Base-by-base conservation (phyloP, 331 rosid species). In the Arachis monticola region DNA sequence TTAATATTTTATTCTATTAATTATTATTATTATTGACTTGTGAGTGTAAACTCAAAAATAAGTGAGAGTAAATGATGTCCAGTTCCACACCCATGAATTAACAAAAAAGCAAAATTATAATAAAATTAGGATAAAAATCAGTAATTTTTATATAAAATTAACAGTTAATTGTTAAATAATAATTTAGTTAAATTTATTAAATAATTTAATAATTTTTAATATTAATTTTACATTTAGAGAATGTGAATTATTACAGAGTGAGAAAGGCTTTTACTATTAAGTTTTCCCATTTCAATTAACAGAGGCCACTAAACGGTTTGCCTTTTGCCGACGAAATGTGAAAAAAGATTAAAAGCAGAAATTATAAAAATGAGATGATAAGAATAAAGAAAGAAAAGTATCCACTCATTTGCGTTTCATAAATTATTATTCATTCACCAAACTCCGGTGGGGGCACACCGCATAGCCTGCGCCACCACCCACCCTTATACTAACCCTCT, bases 391-490 rank as follows among this genome's bases (percentile, higher is more conserved):
- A 61, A 12, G 3, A 44, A 61, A 41, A 22, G 38, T 22, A 10
- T 5, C 13, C 47, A 3, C 3, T 12, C 17, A 8, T 46, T 67
- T 74, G 7, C 46, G 45, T 63, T 44, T 50, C 35, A 56, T 71
- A 55, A 55, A 52, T 48, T 6, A 55, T 55, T 32, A 50, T 48
- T 40, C 56, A 64, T 32, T 81, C 78, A 77, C 80, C 78, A 77
- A 84, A 72, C 66, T 70, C 69, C 67, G 84, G 87, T 77, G 79
- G 78, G 83, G 81, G 44, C 62, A 81, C 67, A 79, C 72, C 30
- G 44, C 62, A 38, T 38, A 38, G 81, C 77, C 81, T 58, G 73
- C 45, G 81, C 80, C 89, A 87, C 85, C 96, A 86, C 79, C 88
- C 74, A 14, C 53, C 48, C 10, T 61, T 57, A 58, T 72, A 75